Conservation (phyloP, 1,139 yeast genomes). For the Candida sp. region DNA sequence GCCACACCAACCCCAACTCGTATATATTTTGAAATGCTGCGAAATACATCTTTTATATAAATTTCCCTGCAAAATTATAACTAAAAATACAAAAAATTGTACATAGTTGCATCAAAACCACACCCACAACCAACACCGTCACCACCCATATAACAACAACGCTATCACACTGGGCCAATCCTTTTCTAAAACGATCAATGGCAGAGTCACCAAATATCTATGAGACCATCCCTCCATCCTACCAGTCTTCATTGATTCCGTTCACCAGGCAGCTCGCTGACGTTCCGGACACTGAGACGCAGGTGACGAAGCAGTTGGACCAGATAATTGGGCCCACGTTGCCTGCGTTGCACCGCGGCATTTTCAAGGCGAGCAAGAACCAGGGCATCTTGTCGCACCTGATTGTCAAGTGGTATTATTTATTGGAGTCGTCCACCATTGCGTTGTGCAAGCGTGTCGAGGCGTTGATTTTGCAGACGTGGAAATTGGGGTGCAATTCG, state of each 20-base stretch:
- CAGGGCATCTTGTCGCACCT: background rate
- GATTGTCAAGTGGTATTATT: background rate
- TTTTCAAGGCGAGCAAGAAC: constrained; percentile 2
- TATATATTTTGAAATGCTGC: constrained; percentile 3
- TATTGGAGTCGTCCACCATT: constrained; percentile 2
- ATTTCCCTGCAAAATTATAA: background rate
- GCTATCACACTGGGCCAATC: background rate
- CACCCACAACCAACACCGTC: background rate
- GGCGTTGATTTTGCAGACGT: constrained; percentile 1
- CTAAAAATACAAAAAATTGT: background rate
- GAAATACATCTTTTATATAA: background rate
- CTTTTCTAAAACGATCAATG: background rate
- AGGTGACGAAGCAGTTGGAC: background rate
- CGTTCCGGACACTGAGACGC: constrained; percentile 2
- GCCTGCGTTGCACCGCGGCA: constrained; percentile 6
- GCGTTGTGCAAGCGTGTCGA: constrained; percentile 2
- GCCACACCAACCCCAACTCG: background rate
- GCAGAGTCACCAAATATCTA: background rate
- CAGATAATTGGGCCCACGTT: constrained; percentile 4
- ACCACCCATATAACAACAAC: background rate
- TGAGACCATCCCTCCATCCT: constrained; percentile 4
- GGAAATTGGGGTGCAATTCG: constrained; percentile 4
- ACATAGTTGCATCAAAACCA: background rate
- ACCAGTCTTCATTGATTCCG: constrained; percentile 4
- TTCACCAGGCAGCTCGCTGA: constrained; percentile 3